Base-by-base conservation (phyloP, 2,329 filamentous ascomycete species). In the Alternaria hordeiaustralica region DNA sequence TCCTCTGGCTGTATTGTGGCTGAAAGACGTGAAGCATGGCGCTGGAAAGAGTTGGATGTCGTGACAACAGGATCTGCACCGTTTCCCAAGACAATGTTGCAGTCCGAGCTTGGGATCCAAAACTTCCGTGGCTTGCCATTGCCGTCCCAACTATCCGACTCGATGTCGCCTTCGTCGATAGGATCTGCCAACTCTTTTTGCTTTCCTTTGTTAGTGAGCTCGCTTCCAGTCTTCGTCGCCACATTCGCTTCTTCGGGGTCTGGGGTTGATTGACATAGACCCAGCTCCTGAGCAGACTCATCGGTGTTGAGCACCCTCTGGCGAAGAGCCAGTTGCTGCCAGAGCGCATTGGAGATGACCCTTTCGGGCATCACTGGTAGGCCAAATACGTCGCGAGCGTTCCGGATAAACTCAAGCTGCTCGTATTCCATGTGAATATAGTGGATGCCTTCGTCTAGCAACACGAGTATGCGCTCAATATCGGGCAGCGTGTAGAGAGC, bases 391-490 rank as follows among this genome's bases (percentile, higher is more conserved):
- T 88, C 86, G 47, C 82, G 81, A 21, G 85, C 80, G 54, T 73
- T 78, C 11, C 82, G 81, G 58, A 88, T 87, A 67, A 83, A 85
- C 64, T 88, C 85, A 9, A 88, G 75, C 63, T 87, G 85, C 67
- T 88, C 87, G 63, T 87, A 88, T 36, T 86, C 83, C 68, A 88
- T 82, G 71, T 88, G 87, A 4, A 87, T 81, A 74, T 88, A 88
- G 70, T 88, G 86, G 9, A 88, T 87, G 1, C 86, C 87, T 75
- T 87, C 85, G 61, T 88, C 86, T 5, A 88, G 76, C 3, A 88
- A 76, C 0, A 87, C 85, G 8, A 87, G 75, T 6, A 88, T 76
- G 10, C 86, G 85, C 67, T 86, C 85, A 46, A 88, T 81, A 45
- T 88, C 86, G 0, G 83, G 81, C 46, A 84, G 80, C 0, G 85